Conservation (phyloP, 495 filamentous ascomycete species). For the Xylaria flabelliformis region DNA sequence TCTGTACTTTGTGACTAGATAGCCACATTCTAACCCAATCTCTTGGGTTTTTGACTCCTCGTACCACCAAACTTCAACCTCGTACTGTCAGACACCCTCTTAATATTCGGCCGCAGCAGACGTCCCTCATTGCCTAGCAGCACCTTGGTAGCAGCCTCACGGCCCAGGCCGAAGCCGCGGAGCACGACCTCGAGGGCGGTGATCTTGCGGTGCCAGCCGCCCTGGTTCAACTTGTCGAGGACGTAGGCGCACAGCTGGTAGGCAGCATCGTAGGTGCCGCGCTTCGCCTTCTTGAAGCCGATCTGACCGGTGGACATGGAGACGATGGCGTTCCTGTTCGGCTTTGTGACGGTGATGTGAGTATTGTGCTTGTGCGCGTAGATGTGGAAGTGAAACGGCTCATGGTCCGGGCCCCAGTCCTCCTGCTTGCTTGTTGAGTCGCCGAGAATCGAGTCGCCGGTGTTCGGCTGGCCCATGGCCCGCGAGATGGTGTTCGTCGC, state of each 20-base stretch:
- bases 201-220: conserved; percentile 66
- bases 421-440: conserved; percentile 28
- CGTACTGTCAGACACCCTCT: conserved; percentile 79
- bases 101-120: conserved; percentile 70
- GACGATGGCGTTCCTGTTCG: conserved; percentile 76
- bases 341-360: conserved; percentile 84
- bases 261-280: conserved; percentile 88
- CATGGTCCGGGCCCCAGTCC: conserved; percentile 36
- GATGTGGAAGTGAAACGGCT: conserved; percentile 85
- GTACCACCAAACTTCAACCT: conserved; percentile 95
- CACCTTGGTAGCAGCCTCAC: conserved; percentile 89
- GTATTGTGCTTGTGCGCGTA: conserved; percentile 90
- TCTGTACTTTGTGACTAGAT: conserved; percentile 8
- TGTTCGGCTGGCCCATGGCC: conserved; percentile 32
- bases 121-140: conserved; percentile 85
- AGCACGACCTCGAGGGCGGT: conserved; percentile 75
- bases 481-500: conserved; percentile 27
- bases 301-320: conserved; percentile 81
- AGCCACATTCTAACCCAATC: conserved; percentile 68
- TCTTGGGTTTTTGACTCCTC: conserved; percentile 78
- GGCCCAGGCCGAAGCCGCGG: conserved; percentile 81
- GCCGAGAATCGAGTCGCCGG: conserved; percentile 26
- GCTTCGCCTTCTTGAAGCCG: conserved; percentile 79
- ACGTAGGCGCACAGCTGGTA: conserved; percentile 85
- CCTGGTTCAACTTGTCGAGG: conserved; percentile 77